Base-by-base conservation (phyloP, 1,284 basidiomycete genomes). In the Tylopilus sp. region DNA sequence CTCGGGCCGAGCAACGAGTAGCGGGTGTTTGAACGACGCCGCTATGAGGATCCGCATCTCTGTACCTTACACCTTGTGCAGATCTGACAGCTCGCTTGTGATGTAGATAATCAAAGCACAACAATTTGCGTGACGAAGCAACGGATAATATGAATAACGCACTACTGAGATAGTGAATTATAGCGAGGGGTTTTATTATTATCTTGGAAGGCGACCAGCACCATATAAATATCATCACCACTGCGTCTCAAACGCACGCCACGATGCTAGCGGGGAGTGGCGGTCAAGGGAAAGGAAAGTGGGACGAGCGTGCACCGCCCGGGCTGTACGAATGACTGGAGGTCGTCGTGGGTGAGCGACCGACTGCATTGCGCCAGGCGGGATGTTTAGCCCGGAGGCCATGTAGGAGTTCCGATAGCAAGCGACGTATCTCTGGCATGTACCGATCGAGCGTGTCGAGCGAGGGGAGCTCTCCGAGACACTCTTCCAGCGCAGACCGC, bases 301-400 rank as follows among this genome's bases (percentile, higher is more conserved):
- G 31, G 7, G 45, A 47, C 19, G 23, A 16, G 28, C 19, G 49
- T 0, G 21, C 1, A 3, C 21, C 39, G 11, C 34, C 37, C 1
- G 35, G 29, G 34, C 36, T 41, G 2, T 49, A 52, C 4, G 44
- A 48, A 12, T 40, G 41, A 23, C 25, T 51, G 15, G 46, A 53
- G 0, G 23, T 23, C 10, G 46, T 26, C 2, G 48, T 49, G 33
- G 47, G 42, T 8, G 57, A 46, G 9, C 53, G 56, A 6, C 11
- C 31, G 10, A 26, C 13, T n/a, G 53, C 67, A 7, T 59, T 65
- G 26, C 66, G 68, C 79, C 79, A 97, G 5, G 81, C 76, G 12
- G 82, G 79, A 66, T 97, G 92, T 61, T 92, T 92, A 56, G 76
- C 74, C 60, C 90, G 88, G 34, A 98, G 76, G 2, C 92, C 93